Base-by-base conservation (phyloP, 345 rosid species). In the Linum trigynum region DNA sequence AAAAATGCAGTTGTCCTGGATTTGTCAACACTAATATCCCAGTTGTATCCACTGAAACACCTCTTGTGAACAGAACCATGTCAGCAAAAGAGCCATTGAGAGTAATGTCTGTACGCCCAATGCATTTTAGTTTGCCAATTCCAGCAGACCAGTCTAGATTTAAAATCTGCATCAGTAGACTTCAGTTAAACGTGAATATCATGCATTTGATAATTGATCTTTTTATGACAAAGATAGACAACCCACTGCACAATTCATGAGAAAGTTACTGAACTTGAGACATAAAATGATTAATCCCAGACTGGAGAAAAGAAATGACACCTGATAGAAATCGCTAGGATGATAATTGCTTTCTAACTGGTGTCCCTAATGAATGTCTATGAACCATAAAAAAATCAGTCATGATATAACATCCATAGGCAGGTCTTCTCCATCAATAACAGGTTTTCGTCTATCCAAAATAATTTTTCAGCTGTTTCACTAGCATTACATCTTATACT, bases 41-140 rank as follows among this genome's bases (percentile, higher is more conserved):
- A 45, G 9, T 39, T 36, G 38, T n/a, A 59, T 66, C 65, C 53
- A 23, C 39, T n/a, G 12, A 39, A 65, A 43, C 67, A 55, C 39
- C 55, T 59, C 63, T 69, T 55, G 42, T 43, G 60, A 69, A 35
- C n/a, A 65, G 23, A 55, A 57, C 70, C 73, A 74, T 69, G 61
- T 74, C 77, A 61, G 77, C 73, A 69, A 74, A 74, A 23, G 77
- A 69, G 10, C 77, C 77, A 69, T 69, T 38, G 35, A 74, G 77
- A 38, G 77, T 69, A 41, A 74, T 72, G 57, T 74, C 77, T 32
- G 62, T 38, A 23, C 77, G 77, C 64, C 70, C 64, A 38, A 32
- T 55, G 66, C 73, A 69, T 59, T 74, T 61, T n/a, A 74, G 59
- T 61, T 42, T 36, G 38, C 51, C 65, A n/a, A 74, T 65, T 17